Percentiles rank a stretch among this genome's conserved stretches.
Evolutionary conservation across 345 rosid genomes (phyloP).

Genomic region (Boechera retrofracta): DNA sequence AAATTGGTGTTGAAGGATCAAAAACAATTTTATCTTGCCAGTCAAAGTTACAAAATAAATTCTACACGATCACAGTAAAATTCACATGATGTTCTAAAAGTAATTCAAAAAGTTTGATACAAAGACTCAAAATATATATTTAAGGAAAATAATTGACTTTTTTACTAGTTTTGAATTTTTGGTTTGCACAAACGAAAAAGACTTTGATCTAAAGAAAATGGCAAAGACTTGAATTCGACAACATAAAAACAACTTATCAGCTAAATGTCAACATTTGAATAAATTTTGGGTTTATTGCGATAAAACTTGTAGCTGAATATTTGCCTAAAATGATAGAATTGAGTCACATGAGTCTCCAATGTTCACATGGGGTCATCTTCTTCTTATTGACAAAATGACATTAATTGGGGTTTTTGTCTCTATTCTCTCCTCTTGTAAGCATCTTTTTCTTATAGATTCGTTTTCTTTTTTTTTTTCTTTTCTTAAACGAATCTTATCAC

Average conservation of each 20-base stretch:
- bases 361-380: constrained; percentile 50
- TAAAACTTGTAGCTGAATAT: constrained; percentile 11
- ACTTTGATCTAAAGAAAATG: background rate
- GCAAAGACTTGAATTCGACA: background rate
- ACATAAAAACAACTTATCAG: background rate
- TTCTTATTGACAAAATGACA: constrained; percentile 46
- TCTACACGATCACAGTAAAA: no score
- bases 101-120: background rate
- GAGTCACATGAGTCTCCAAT: constrained; percentile 47
- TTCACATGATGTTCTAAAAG: no score
- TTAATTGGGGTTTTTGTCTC: constrained; percentile 43
- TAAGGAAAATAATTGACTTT: background rate
- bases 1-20: background rate
- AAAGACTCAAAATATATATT: background rate
- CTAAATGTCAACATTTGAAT: constrained; percentile 22
- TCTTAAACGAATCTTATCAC: constrained; percentile 25
- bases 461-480: background rate
- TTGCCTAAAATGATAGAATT: constrained; percentile 39
- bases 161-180: background rate
- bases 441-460: constrained; percentile 33
- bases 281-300: constrained; percentile 20
- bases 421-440: constrained; percentile 37
- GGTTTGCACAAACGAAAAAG: background rate
- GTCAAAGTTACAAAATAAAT: background rate
- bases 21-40: background rate